Conservation (phyloP, 306 rosid genomes). For the Erythrophleum fordii region DNA sequence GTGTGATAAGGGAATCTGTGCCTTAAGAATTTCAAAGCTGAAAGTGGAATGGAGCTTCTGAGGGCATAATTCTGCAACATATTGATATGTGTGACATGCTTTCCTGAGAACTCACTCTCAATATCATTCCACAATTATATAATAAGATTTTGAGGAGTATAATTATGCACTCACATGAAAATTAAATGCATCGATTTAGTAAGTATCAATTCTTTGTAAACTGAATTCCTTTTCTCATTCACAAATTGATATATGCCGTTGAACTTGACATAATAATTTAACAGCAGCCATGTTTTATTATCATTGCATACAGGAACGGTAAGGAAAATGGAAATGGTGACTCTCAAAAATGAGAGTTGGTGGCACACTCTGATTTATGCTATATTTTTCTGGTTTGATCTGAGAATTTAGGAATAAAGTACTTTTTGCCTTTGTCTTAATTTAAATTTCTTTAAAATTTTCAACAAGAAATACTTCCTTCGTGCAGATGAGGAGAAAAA, state of each 20-base stretch:
- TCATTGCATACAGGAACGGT: background rate
- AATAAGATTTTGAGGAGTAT: background rate
- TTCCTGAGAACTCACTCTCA: background rate
- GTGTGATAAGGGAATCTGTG: background rate
- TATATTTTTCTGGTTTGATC: background rate
- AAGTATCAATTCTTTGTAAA: no score
- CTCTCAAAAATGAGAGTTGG: background rate
- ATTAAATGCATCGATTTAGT: no score
- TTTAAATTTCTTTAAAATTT: background rate
- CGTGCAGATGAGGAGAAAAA: slow-evolving; percentile 85
- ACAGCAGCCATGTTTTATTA: background rate
- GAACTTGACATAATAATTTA: background rate
- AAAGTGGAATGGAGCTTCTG: background rate
- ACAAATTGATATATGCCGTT: background rate
- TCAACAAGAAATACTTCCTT: slow-evolving; percentile 6
- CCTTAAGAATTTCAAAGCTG: background rate
- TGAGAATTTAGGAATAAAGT: background rate
- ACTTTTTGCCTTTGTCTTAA: background rate
- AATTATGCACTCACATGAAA: background rate
- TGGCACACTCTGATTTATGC: background rate
- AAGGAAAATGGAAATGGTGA: background rate
- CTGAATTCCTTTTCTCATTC: no score
- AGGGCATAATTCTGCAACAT: background rate
- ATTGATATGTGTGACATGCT: background rate
- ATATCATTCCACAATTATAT: background rate